phyloP scores from a whole-genome alignment of 2,329 filamentous ascomycete genomes.

The Fusarium buharicum region DNA sequence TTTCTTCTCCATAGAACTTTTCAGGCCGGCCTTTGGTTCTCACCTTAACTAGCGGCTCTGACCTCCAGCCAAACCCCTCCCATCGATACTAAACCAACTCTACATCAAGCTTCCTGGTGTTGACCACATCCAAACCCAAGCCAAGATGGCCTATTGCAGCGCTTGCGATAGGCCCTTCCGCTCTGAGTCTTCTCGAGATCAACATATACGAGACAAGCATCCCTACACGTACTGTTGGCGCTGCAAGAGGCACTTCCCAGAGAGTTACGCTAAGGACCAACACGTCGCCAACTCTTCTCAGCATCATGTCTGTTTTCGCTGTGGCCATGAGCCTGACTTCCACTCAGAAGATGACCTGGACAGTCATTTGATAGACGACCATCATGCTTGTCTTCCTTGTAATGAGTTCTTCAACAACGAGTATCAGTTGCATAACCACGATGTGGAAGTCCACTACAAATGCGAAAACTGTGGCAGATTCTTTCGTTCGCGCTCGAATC shows the following conservation, averaged over 20 bases:
- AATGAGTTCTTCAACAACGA: not conserved
- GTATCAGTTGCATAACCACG: constrained; percentile 5
- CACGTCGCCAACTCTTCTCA: constrained; percentile 6
- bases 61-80: no score
- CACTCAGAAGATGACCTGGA: not conserved
- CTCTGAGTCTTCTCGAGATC: not conserved
- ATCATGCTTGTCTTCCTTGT: constrained; percentile 4
- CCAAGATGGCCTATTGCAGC: constrained; percentile 5
- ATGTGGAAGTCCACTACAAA: constrained; percentile 18
- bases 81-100: no score
- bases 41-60: no score
- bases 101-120: not conserved
- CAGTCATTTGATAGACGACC: not conserved
- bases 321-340: constrained; percentile 1
- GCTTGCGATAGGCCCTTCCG: constrained; percentile 8
- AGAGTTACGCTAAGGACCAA: constrained; percentile 3
- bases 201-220: constrained; percentile 10
- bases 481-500: constrained; percentile 22
- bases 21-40: no score
- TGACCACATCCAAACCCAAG: not conserved
- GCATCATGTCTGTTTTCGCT: constrained; percentile 4
- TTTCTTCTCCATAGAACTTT: no score
- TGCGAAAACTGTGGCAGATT: constrained; percentile 24
- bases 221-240: constrained; percentile 15
- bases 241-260: constrained; percentile 10